A percentile compares a stretch with the other conserved stretches of the same genome.
Evolutionary conservation across 1,284 basidiomycete genomes (phyloP).

Genomic region (Cerioporus squamosus): DNA sequence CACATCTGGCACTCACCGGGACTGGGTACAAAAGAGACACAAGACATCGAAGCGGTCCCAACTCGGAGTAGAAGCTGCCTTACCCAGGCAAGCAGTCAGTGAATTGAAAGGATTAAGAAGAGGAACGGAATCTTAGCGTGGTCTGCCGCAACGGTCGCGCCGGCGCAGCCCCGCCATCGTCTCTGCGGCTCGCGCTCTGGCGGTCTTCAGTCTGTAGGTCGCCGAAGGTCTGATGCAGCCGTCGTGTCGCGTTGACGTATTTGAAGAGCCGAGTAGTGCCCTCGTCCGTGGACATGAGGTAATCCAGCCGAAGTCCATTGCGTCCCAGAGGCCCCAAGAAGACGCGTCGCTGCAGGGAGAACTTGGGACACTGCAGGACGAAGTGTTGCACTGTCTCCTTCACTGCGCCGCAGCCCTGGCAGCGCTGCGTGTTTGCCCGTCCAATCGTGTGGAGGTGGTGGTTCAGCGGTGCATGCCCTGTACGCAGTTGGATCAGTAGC

Average conservation of each 20-base stretch:
- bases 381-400: constrained; percentile 33
- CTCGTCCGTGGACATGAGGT: background rate
- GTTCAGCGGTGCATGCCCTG: constrained; percentile 33
- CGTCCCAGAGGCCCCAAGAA: background rate
- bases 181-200: too few species aligned
- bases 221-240: background rate
- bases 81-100: too few species aligned
- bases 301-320: background rate
- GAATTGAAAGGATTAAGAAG: too few species aligned
- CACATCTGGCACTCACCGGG: too few species aligned
- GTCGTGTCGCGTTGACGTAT: background rate
- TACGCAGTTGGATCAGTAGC: constrained; percentile 34
- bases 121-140: too few species aligned
- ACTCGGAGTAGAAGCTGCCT: too few species aligned
- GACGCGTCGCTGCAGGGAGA: background rate
- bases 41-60: too few species aligned
- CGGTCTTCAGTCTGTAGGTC: too few species aligned
- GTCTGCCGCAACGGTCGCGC: too few species aligned
- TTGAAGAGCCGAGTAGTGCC: background rate
- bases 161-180: too few species aligned
- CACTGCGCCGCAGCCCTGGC: constrained; percentile 25
- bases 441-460: constrained; percentile 30
- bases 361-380: constrained; percentile 27
- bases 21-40: too few species aligned
- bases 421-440: constrained; percentile 19